Evolutionary conservation across 352 stramenopile genomes (phyloP), one percentile per base, ranked within the genome.

Genomic region (Phytophthora crassamura): DNA sequence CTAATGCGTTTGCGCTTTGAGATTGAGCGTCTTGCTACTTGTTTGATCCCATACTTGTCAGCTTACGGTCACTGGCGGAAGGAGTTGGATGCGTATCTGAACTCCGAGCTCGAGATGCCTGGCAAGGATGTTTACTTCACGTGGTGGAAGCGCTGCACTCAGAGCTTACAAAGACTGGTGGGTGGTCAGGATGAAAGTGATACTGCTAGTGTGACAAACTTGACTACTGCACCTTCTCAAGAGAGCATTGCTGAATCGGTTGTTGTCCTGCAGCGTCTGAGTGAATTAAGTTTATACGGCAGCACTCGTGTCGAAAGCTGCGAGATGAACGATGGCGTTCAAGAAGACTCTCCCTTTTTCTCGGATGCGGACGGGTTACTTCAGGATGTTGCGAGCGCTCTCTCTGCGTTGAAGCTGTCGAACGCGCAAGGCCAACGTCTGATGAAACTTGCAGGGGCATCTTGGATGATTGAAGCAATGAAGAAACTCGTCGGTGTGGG

Each of bases 351-450:
- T 22, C 52, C 38, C 11, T 25, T 50, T 28, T 54, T 53, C 6
- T 64, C 47, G 16, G 7, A 59, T 43, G 59, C 56, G 20, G 59
- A 74, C 30, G 45, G 64, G 15, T 15, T 64, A 15, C 48, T 79
- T 15, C 53, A 74, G 5, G 6, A 66, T 28, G 20, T 72, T n/a
- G 67, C 10, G 50, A 47, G 55, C 43, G 50, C 36, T 49, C 36
- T 90, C 28, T 72, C 53, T 11, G 59, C 20, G 25, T 77, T 87
- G 53, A 83, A 86, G 55, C 59, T 89, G 4, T 90, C 83, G 5
- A 91, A 89, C 55, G 77, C 72, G 30, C 77, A 91, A 72, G 64
- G 72, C 11, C 78, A 86, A 34, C 72, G 75, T 3, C 33, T 88
- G 36, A 36, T 90, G 49, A 88, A 88, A 63, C 58, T 90, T 25